A percentile compares a stretch with the other conserved stretches of the same genome.
Evolutionary conservation across 2,329 filamentous ascomycete genomes (phyloP).

Genomic region (Esteya vermicola): DNA sequence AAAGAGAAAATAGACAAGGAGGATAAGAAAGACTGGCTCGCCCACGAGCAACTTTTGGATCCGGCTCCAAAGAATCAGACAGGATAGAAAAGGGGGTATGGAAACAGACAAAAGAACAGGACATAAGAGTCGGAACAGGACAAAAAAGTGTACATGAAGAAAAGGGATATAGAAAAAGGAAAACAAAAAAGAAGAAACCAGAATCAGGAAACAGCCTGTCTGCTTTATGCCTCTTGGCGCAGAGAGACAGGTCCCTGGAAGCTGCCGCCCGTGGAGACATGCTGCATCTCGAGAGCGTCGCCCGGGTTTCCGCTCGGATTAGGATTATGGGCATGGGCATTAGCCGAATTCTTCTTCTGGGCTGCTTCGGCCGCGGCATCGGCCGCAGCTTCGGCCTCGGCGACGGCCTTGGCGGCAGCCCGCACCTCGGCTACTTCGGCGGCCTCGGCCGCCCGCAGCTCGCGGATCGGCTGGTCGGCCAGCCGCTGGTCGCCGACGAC

Average conservation of each 20-base stretch:
- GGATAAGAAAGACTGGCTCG: neutral
- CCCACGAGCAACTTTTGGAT: no score
- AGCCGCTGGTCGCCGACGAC: slow-evolving; percentile 75
- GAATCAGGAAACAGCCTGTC: neutral
- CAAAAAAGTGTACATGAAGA: neutral
- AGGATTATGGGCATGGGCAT: no score
- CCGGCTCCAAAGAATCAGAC: no score
- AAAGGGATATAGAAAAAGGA: neutral
- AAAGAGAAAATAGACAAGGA: neutral
- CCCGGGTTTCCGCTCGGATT: neutral
- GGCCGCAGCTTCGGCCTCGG: no score
- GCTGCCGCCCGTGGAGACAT: slow-evolving; percentile 27
- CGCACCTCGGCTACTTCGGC: neutral
- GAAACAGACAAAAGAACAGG: neutral
- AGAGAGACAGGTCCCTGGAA: slow-evolving; percentile 41
- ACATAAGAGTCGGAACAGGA: neutral
- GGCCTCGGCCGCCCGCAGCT: neutral
- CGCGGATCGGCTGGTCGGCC: slow-evolving; percentile 31
- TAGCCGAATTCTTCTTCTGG: no score
- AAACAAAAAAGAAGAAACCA: neutral
- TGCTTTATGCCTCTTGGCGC: slow-evolving; percentile 14
- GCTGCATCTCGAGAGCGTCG: slow-evolving; percentile 59
- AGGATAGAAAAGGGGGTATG: neutral
- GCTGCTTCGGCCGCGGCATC: no score
- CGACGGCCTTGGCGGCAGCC: no score